Base-by-base conservation (phyloP, 2,329 filamentous ascomycete species). In the Colletotrichum melonis region DNA sequence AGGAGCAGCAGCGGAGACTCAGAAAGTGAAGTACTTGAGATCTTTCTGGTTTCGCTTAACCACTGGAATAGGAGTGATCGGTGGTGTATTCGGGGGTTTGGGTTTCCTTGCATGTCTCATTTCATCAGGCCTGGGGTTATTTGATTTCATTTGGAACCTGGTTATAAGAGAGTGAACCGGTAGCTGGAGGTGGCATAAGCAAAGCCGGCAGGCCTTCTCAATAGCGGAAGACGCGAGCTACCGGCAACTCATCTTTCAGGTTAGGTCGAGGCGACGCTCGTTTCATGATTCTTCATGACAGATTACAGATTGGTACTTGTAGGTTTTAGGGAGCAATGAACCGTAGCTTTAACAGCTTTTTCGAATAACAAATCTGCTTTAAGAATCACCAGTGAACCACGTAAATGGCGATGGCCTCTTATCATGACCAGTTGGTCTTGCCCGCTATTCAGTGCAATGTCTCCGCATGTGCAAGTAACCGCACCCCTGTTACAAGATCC, bases 1-100 rank as follows among this genome's bases (percentile, higher is more conserved):
- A 88, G 74, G 90, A 90, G 78, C 86, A 88, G 79, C 83, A 86
- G 77, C 84, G 83, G 78, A 84, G 81, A 78, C 75, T 79, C 69
- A 80, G 79, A 75, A 84, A 86, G 79, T 86, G 80, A 78, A 75
- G 58, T n/a, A 14, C 7, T 3, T 12, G 16, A 6, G 16, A 22
- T 35, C 55, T 22, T 35, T n/a, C 26, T 12, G 59, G 26, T 54
- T 59, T 58, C 22, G 11, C 58, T 62, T 57, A 6, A 24, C 54
- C 52, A 58, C 70, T 58, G 65, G 56, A 63, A 70, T 63, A 14
- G 70, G 73, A 74, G 66, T 74, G 67, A 71, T 30, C 19, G 67
- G 66, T 66, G 62, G 62, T 67, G 30, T 54, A n/a, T n/a, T 65
- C 24, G 46, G 71, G 71, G 35, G 63, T 67, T 19, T 22, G 66